Percentiles rank a stretch among this genome's conserved stretches.
Conservation (phyloP, 768 basidiomycete species). For the Termitomyces sp. region DNA sequence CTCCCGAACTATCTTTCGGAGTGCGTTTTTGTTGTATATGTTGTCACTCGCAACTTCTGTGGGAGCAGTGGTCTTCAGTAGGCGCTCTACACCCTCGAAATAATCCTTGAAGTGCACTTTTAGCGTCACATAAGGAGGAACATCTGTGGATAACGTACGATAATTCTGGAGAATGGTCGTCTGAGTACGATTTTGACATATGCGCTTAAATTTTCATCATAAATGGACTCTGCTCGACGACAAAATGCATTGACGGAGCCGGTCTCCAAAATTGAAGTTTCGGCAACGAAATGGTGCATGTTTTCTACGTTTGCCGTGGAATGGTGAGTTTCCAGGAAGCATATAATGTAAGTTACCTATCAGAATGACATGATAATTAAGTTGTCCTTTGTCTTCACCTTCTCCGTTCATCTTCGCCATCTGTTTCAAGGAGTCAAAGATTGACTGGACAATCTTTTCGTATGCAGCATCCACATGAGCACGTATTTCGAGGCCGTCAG, state of each 20-base stretch:
- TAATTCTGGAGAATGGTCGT: constrained; percentile 79
- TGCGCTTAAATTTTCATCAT: constrained; percentile 81
- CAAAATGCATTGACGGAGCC: constrained; percentile 57
- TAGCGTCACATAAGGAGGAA: neutral
- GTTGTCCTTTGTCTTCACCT: constrained; percentile 91
- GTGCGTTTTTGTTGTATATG: constrained; percentile 65
- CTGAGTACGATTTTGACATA: constrained; percentile 87
- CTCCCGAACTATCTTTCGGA: constrained; percentile 87
- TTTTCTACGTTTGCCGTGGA: constrained; percentile 56
- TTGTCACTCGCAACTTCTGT: constrained; percentile 71
- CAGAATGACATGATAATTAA: constrained; percentile 94
- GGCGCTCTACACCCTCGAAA: constrained; percentile 88
- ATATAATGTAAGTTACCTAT: constrained; percentile 57
- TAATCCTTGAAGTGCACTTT: constrained; percentile 59
- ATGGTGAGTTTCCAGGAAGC: neutral
- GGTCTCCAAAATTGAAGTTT: constrained; percentile 67
- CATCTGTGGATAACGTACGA: constrained; percentile 43
- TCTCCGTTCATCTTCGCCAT: constrained; percentile 95
- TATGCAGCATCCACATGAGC: constrained; percentile 75
- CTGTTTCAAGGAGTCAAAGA: constrained; percentile 91
- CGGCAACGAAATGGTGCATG: constrained; percentile 90
- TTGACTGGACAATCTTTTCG: constrained; percentile 80
- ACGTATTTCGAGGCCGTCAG: constrained; percentile 74
- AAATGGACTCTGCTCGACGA: constrained; percentile 72
- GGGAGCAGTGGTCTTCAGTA: constrained; percentile 73